Evolutionary conservation across 2,329 filamentous ascomycete genomes (phyloP), one percentile per base, ranked within the genome.

Genomic region (Penicillium sclerotiorum): DNA sequence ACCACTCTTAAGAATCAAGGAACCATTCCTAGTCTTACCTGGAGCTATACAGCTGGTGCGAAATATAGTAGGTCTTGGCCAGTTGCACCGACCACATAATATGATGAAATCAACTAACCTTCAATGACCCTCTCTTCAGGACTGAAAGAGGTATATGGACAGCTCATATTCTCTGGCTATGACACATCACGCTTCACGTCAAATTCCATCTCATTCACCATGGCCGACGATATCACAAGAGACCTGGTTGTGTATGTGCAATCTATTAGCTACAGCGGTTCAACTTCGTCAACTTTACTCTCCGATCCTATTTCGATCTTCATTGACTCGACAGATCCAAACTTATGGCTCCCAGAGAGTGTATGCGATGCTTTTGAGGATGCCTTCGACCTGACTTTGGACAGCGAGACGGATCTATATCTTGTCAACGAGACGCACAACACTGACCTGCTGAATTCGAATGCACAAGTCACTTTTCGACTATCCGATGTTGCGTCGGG

Each of bases 11-110:
- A 58, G 73, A 80, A 60, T 70, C 81, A 80, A 49, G 80, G 80
- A 8, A 73, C 72, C 49, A 87, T 90, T 40, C 84, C 87, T 1
- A 90, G 87, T 65, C 77, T 89, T 54, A 88, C 85, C 35, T 90
- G 88, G 64, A 87, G 85, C 44, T 91, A 86, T 66, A 90, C 88
- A 3, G 87, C 87, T 33, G 88, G 88, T 13, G 86, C 86, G n/a
- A 80, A 80, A 53, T 90, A 90, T 62, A 79, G 85, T 85, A 73
- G 66, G 80, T n/a, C n/a, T n/a, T n/a, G n/a, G n/a, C n/a, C n/a
- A n/a, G n/a, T n/a, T n/a, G n/a, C n/a, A n/a, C n/a, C n/a, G n/a
- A n/a, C n/a, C n/a, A n/a, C n/a, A n/a, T n/a, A n/a, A n/a, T n/a
- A n/a, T n/a, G n/a, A n/a, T n/a, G n/a, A n/a, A n/a, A n/a, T n/a